phyloP scores from a whole-genome alignment of 306 rosid species.

The Datisca glomerata region DNA sequence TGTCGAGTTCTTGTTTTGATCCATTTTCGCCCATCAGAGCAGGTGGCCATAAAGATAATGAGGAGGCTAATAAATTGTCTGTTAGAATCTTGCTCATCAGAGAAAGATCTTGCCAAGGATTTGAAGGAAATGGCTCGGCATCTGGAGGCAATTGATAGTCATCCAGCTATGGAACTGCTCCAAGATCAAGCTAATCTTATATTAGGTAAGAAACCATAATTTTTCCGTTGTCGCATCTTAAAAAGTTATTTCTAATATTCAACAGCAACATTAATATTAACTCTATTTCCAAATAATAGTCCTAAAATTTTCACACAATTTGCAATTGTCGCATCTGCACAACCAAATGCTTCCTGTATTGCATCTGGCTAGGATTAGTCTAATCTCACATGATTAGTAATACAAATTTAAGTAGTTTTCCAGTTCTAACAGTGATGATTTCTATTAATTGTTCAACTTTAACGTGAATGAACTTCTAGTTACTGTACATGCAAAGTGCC shows the following conservation, averaged over 20 bases:
- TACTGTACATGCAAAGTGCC: too few species aligned
- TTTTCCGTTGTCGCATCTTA: neutral
- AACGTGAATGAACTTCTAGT: too few species aligned
- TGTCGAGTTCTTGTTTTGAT: conserved; percentile 56
- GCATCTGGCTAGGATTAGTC: too few species aligned
- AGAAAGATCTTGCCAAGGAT: conserved; percentile 40
- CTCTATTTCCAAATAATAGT: too few species aligned
- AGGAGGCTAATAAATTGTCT: conserved; percentile 39
- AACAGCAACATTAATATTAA: neutral
- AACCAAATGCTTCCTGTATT: too few species aligned
- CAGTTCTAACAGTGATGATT: too few species aligned
- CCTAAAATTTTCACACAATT: too few species aligned
- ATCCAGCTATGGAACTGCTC: conserved; percentile 40
- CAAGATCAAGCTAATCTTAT: conserved; percentile 38
- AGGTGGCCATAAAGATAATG: conserved; percentile 55
- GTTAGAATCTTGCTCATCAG: conserved; percentile 16
- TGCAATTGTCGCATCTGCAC: too few species aligned
- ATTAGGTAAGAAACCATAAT: conserved; percentile 22
- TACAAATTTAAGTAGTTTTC: too few species aligned
- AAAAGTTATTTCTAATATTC: conserved; percentile 1
- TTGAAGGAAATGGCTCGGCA: conserved; percentile 47
- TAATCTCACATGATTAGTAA: too few species aligned
- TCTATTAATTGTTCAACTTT: too few species aligned
- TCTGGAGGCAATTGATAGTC: conserved; percentile 37
- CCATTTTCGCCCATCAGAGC: conserved; percentile 63